phyloP scores from a whole-genome alignment of 2,329 filamentous ascomycete genomes.

The Monosporascus sp. region DNA sequence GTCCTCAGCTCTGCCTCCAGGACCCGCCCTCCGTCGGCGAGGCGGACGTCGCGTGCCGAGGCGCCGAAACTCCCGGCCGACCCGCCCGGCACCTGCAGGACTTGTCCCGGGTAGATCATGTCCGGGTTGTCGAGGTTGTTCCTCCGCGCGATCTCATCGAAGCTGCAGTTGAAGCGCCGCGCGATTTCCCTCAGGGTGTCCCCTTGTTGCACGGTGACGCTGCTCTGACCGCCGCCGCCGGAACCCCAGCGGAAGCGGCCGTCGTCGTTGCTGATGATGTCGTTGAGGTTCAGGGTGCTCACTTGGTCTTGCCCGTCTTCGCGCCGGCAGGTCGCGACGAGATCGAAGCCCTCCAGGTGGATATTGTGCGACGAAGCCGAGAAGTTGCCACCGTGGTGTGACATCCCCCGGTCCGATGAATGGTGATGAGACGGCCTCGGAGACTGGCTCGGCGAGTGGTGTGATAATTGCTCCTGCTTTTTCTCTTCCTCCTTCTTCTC shows the following conservation, averaged over 20 bases:
- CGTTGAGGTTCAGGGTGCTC: slow-evolving; percentile 32
- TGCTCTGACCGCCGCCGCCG: slow-evolving; percentile 17
- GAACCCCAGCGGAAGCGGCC: slow-evolving; percentile 33
- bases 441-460: slow-evolving; percentile 1
- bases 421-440: slow-evolving; percentile 9
- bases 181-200: slow-evolving; percentile 37
- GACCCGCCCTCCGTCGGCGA: slow-evolving; percentile 30
- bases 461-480: slow-evolving; percentile 15
- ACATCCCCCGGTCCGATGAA: slow-evolving; percentile 4
- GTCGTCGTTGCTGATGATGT: slow-evolving; percentile 29
- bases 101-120: slow-evolving; percentile 38
- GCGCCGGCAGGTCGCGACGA: slow-evolving; percentile 29
- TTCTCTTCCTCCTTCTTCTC: slow-evolving; percentile 30
- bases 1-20: slow-evolving; percentile 20
- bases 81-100: slow-evolving; percentile 29
- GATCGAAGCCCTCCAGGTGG: slow-evolving; percentile 30
- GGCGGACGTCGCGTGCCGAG: slow-evolving; percentile 30
- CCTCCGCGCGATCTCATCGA: slow-evolving; percentile 33
- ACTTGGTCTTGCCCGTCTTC: slow-evolving; percentile 28
- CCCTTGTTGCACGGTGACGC: slow-evolving; percentile 34
- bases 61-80: slow-evolving; percentile 27
- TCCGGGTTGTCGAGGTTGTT: slow-evolving; percentile 37
- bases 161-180: slow-evolving; percentile 24
- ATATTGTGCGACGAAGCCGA: slow-evolving; percentile 30
- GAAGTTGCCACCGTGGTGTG: slow-evolving; percentile 28